These are phyloP conservation scores for Purshia tridentata DNA, from an alignment of 306 rosid genomes.

Conservation along the genomic window DNA sequence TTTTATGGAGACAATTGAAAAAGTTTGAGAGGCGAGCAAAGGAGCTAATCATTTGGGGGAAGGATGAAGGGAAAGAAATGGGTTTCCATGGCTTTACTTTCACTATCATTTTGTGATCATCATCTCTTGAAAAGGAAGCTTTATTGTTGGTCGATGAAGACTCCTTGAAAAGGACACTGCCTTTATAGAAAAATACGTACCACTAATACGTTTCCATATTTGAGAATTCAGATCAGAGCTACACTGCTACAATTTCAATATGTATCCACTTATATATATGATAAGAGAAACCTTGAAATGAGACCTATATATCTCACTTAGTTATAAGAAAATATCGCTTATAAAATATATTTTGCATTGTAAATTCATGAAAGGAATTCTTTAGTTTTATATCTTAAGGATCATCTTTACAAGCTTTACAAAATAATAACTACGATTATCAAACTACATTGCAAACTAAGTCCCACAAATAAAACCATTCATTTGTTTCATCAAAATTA, in stretches of 20 bases:
- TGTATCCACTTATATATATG: neutral
- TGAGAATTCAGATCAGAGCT: neutral
- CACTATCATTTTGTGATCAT: conserved; percentile 72
- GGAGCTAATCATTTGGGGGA: conserved; percentile 61
- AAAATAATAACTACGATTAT: too few species aligned
- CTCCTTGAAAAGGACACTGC: conserved; percentile 45
- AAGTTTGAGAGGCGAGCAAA: conserved; percentile 38
- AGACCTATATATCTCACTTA: too few species aligned
- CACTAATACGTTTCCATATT: conserved; percentile 20
- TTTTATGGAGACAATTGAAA: conserved; percentile 28
- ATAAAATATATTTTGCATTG: too few species aligned
- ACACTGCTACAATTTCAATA: neutral
- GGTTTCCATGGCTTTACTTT: conserved; percentile 53
- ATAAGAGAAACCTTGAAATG: too few species aligned
- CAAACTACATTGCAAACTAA: too few species aligned
- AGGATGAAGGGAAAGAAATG: conserved; percentile 50
- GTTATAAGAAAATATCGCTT: too few species aligned
- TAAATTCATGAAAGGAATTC: too few species aligned
- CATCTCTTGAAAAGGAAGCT: conserved; percentile 75
- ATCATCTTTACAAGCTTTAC: too few species aligned
- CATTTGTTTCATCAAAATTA: too few species aligned
- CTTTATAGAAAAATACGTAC: conserved; percentile 31
- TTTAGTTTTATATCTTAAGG: too few species aligned
- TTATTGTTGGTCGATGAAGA: conserved; percentile 55
- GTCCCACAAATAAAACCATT: too few species aligned